Evolutionary conservation across 2,329 filamentous ascomycete genomes (phyloP).

Genomic region (Thelonectria rubi): DNA sequence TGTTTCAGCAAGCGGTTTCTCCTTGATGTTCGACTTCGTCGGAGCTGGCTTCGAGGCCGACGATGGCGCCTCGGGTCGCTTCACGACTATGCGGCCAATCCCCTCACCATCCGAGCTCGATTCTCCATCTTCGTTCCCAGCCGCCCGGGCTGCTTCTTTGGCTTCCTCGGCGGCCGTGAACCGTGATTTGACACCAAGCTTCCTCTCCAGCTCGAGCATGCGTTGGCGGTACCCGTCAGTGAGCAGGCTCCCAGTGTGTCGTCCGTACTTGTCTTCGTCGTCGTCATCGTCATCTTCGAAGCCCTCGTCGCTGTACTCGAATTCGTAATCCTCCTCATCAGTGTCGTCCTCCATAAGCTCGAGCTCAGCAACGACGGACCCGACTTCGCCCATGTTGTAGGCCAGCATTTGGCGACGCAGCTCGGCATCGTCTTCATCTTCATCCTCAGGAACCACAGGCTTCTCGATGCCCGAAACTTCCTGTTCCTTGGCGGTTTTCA

Average conservation of each 20-base stretch:
- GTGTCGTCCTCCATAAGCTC: constrained; percentile 76
- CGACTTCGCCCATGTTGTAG: constrained; percentile 89
- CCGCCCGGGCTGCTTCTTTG: constrained; percentile 34
- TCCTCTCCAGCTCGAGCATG: constrained; percentile 87
- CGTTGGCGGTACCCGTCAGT: constrained; percentile 78
- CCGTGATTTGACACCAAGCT: constrained; percentile 68
- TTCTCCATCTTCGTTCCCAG: constrained; percentile 49
- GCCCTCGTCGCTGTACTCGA: constrained; percentile 62
- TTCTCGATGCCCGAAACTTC: constrained; percentile 56
- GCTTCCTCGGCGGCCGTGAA: constrained; percentile 61
- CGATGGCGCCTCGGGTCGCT: constrained; percentile 32
- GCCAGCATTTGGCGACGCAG: constrained; percentile 88
- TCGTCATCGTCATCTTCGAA: constrained; percentile 63
- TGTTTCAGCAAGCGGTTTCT: constrained; percentile 35
- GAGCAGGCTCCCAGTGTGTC: constrained; percentile 72
- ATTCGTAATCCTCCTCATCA: constrained; percentile 64
- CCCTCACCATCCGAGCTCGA: constrained; percentile 52
- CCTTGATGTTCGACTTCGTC: constrained; percentile 47
- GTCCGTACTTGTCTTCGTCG: constrained; percentile 71
- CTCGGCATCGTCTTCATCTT: constrained; percentile 81
- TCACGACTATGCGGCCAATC: constrained; percentile 66
- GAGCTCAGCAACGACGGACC: constrained; percentile 90
- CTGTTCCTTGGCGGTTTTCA: constrained; percentile 64
- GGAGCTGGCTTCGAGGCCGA: constrained; percentile 39
- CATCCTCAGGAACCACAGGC: constrained; percentile 73